Evolutionary conservation across 768 basidiomycete species (phyloP).

Genomic region (Brasilioporus rufonigricans): DNA sequence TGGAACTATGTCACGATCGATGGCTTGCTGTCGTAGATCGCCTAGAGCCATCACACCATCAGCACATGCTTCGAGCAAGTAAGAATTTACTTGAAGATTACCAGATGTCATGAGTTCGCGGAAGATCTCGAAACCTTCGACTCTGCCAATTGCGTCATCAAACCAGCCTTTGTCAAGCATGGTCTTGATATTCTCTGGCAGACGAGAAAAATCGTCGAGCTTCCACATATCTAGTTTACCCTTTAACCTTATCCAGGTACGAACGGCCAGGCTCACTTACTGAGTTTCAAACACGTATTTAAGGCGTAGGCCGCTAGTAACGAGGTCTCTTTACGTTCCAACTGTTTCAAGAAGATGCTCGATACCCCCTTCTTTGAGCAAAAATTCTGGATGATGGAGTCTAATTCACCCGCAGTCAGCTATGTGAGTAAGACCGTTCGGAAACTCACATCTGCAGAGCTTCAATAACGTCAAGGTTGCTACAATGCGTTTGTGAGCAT

Average conservation of each 20-base stretch:
- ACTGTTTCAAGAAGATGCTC: not conserved
- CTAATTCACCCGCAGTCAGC: not conserved
- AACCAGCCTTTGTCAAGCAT: not conserved
- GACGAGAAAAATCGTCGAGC: not conserved
- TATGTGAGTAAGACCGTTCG: not conserved
- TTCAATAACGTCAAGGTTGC: constrained; percentile 12
- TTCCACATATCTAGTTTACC: not conserved
- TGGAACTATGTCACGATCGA: not conserved
- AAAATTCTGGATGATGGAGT: not conserved
- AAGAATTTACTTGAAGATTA: not conserved
- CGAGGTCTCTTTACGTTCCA: not conserved
- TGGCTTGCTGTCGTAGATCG: not conserved
- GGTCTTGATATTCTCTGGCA: not conserved
- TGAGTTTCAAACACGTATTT: not conserved
- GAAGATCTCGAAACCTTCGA: not conserved
- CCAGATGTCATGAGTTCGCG: not conserved
- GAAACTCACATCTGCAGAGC: constrained; percentile 5
- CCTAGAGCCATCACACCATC: not conserved
- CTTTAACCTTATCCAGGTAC: no score
- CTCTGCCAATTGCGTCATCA: not conserved
- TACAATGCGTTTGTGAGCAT: not conserved
- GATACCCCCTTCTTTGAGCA: not conserved
- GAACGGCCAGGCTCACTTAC: not conserved
- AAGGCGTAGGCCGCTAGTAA: not conserved
- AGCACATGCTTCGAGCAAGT: not conserved